These are phyloP conservation scores for Kodamaea sp. DNA, from an alignment of 1,139 yeast species.

Conservation along the genomic window DNA sequence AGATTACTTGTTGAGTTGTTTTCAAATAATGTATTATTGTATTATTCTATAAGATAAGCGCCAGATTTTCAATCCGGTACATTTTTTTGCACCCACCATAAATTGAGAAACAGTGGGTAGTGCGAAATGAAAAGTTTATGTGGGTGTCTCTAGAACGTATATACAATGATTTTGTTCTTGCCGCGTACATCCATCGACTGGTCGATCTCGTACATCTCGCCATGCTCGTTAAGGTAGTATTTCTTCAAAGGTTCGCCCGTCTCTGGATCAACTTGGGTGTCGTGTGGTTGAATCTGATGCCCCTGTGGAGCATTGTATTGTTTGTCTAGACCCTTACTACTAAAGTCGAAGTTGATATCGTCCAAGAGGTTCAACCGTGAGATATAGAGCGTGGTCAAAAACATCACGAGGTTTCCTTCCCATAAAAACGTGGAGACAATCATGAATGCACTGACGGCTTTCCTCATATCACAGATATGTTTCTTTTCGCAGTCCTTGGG, in stretches of 20 bases:
- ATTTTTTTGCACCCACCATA: too few species aligned
- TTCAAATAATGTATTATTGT: too few species aligned
- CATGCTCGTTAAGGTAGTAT: conserved; percentile 33
- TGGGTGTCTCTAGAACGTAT: too few species aligned
- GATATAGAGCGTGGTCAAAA: conserved; percentile 44
- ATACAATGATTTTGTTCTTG: conserved; percentile 36
- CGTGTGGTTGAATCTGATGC: conserved; percentile 1
- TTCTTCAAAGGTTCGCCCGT: conserved; percentile 22
- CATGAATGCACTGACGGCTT: conserved; percentile 40
- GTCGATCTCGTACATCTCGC: conserved; percentile 39
- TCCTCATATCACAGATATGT: conserved; percentile 34
- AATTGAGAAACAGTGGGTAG: too few species aligned
- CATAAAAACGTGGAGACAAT: conserved; percentile 44
- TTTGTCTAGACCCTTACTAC: conserved; percentile 21
- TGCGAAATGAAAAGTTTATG: too few species aligned
- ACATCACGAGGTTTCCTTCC: conserved; percentile 41
- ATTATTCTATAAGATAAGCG: too few species aligned
- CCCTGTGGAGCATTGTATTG: conserved; percentile 9
- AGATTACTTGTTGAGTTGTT: too few species aligned
- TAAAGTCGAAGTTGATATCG: conserved; percentile 40
- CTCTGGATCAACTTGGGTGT: conserved; percentile 7
- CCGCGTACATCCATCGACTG: conserved; percentile 24
- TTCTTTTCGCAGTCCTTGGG: conserved; percentile 24
- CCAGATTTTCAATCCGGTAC: too few species aligned
- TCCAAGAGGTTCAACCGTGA: conserved; percentile 37